Evolutionary conservation across 805 yeast genomes (phyloP).

Genomic region (Metschnikowia aberdeeniae): DNA sequence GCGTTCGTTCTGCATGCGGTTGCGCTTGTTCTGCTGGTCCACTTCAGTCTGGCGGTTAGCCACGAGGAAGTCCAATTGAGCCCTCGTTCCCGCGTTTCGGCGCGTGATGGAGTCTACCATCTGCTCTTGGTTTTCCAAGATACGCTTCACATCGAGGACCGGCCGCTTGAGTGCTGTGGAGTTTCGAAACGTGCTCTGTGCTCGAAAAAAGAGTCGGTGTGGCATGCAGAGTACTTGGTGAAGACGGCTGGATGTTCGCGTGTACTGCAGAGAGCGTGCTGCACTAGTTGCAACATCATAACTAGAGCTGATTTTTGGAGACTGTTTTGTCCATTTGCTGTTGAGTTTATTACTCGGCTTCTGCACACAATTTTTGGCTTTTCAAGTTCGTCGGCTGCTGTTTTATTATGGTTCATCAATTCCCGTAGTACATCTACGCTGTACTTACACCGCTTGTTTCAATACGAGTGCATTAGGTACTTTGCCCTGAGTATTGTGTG

Average conservation of each 20-base stretch:
- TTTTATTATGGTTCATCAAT: too few species aligned
- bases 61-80: conserved; percentile 24
- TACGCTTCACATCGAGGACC: conserved; percentile 13
- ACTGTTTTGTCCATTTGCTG: too few species aligned
- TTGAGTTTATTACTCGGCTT: too few species aligned
- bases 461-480: too few species aligned
- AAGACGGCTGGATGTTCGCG: not conserved
- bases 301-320: too few species aligned
- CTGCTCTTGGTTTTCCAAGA: conserved; percentile 12
- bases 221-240: not conserved
- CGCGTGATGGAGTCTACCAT: conserved; percentile 28
- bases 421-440: too few species aligned
- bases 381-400: too few species aligned
- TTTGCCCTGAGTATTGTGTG: too few species aligned
- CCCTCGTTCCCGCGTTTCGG: conserved; percentile 20
- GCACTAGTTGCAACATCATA: too few species aligned
- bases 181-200: conserved; percentile 16
- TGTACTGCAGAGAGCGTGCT: not conserved
- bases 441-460: too few species aligned
- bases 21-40: conserved; percentile 21
- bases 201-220: conserved; percentile 4
- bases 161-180: conserved; percentile 16
- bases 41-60: conserved; percentile 24
- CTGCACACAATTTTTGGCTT: too few species aligned
- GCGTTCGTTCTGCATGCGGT: conserved; percentile 26